phyloP scores from a whole-genome alignment of 1,139 yeast genomes.

The Neolecta irregularis region DNA sequence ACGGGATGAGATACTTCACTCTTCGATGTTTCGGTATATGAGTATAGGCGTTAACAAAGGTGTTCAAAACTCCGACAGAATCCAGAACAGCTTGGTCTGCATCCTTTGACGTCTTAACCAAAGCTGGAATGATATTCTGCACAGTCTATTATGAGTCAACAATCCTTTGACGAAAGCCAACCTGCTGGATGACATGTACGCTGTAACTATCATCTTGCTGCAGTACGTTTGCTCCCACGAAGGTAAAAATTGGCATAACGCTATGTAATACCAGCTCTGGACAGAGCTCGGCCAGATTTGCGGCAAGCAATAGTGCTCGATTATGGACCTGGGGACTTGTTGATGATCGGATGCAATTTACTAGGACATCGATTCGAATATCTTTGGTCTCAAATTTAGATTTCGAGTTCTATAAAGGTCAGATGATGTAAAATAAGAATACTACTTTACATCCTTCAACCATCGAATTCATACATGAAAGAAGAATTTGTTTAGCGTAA shows the following conservation, averaged over 20 bases:
- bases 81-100: conserved; percentile 31
- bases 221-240: conserved; percentile 96
- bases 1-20: conserved; percentile 32
- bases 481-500: conserved; percentile 80
- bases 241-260: conserved; percentile 96
- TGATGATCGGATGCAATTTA: conserved; percentile 76
- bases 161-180: not conserved
- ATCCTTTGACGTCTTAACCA: conserved; percentile 33
- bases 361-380: conserved; percentile 77
- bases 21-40: conserved; percentile 96
- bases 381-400: conserved; percentile 43
- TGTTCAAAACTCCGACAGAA: conserved; percentile 67
- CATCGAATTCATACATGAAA: conserved; percentile 66
- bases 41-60: conserved; percentile 83
- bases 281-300: conserved; percentile 72
- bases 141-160: conserved; percentile 35
- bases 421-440: conserved; percentile 12
- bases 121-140: conserved; percentile 78
- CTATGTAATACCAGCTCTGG: conserved; percentile 90
- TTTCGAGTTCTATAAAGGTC: conserved; percentile 7
- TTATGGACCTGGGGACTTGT: conserved; percentile 91
- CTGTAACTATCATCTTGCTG: conserved; percentile 95
- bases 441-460: conserved; percentile 37
- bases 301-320: conserved; percentile 64
- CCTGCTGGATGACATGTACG: conserved; percentile 73